Evolutionary conservation across 2,329 filamentous ascomycete genomes (phyloP), one percentile per base, ranked within the genome.

Genomic region (Arthrobotrys pseudoclavata): DNA sequence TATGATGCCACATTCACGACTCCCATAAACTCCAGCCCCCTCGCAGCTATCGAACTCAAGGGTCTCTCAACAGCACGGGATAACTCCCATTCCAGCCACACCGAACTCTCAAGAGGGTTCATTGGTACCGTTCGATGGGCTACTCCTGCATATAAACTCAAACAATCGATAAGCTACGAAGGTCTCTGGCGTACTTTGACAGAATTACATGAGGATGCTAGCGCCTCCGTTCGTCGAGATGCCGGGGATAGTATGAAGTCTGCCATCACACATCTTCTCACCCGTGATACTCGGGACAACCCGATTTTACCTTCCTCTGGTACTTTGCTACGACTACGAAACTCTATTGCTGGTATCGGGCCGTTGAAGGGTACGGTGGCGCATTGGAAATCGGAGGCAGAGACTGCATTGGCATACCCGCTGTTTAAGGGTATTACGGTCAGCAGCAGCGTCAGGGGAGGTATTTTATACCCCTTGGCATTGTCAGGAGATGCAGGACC

Each of bases 161-260:
- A 87, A 71, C 93, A 97, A 83, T 91, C 95, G 79, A 81, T 97
- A 37, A 90, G 90, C 57, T 97, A 97, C 85, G 91, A 90, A 12
- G 90, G 90, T 24, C 86, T 91, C 60, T 98, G 95, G 96, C 88
- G 96, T 80, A 94, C 97, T 83, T 85, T 98, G 53, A 98, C 96
- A 0, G 89, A 91, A 3, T 87, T 99, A 7, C 87, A 89, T 1
- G 87, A 88, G 64, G 89, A 88, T 72, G 95, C 96, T 0, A 96
- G 93, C 22, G 91, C 93, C 1, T 92, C 91, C 0, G 89, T 98
- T 24, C 90, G 94, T 62, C 88, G 87, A 45, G 94, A 98, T 82
- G 94, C 95, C 0, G 96, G 95, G 5, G 94, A 99, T 84, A 92
- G 90, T 52, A 90, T 97, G 83, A 98, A 97, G 85, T 96, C 91